Conservation (phyloP, 192 early-diverging fungal genomes). For the Coemansia sp. region DNA sequence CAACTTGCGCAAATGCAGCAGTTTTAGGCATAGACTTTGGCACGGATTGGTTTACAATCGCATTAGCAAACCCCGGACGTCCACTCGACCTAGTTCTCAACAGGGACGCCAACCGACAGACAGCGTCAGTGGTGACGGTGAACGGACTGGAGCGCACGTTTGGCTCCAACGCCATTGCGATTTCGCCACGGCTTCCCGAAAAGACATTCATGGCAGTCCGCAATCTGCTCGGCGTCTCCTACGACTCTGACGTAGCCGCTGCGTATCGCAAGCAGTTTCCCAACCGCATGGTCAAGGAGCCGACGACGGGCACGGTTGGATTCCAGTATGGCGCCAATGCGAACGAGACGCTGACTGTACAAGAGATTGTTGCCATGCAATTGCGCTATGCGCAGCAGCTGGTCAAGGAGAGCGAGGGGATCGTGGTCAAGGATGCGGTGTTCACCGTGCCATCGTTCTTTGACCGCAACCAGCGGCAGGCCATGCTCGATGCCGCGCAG, state of each 20-base stretch:
- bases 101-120: conserved; percentile 94
- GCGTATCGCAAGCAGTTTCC: conserved; percentile 78
- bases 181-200: conserved; percentile 62
- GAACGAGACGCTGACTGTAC: conserved; percentile 65
- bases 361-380: conserved; percentile 95
- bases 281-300: conserved; percentile 78
- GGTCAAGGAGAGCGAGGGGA: conserved; percentile 76
- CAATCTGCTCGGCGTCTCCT: conserved; percentile 78
- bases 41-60: conserved; percentile 97
- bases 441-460: conserved; percentile 95
- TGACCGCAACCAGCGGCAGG: conserved; percentile 87
- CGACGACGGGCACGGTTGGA: conserved; percentile 64
- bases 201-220: conserved; percentile 85
- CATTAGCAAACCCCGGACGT: conserved; percentile 87
- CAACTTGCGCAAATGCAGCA: conserved; percentile 55
- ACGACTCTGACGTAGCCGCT: conserved; percentile 68
- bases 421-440: conserved; percentile 83
- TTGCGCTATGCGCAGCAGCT: conserved; percentile 85
- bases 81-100: conserved; percentile 96
- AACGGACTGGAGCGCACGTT: conserved; percentile 83
- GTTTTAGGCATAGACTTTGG: conserved; percentile 98
- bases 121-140: conserved; percentile 79
- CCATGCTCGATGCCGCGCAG: conserved; percentile 91
- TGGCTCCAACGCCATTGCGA: conserved; percentile 79
- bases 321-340: conserved; percentile 69